These are phyloP conservation scores for Scutellaria minor DNA, from an alignment of 257 asterid species.

Conservation along the genomic window DNA sequence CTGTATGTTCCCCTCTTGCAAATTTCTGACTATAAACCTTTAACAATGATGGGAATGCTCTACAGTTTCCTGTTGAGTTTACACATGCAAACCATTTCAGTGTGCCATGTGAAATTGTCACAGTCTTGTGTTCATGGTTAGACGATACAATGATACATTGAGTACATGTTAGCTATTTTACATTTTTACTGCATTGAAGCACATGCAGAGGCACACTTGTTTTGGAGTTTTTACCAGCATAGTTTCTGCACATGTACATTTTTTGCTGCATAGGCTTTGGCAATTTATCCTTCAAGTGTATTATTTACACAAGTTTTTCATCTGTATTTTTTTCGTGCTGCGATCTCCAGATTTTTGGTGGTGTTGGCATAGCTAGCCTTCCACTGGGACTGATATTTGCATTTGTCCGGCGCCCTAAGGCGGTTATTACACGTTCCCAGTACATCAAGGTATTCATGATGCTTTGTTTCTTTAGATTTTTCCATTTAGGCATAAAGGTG, in stretches of 20 bases:
- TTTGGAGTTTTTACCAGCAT: conserved; percentile 14
- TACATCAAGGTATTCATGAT: conserved; percentile 74
- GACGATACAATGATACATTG: conserved; percentile 4
- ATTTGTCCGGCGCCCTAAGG: conserved; percentile 89
- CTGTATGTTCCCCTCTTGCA: conserved; percentile 50
- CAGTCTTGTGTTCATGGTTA: conserved; percentile 13
- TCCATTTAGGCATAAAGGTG: conserved; percentile 3
- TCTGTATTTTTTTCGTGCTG: conserved; percentile 28
- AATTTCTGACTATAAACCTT: conserved; percentile 14
- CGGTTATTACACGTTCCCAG: conserved; percentile 93
- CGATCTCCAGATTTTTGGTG: conserved; percentile 80
- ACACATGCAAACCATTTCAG: conserved; percentile 2
- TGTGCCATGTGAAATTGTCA: conserved; percentile 7
- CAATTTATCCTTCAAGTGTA: conserved; percentile 3
- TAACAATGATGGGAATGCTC: conserved; percentile 1
- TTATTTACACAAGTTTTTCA: conserved; percentile 22
- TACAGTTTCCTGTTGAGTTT: conserved; percentile 13
- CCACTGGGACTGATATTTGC: conserved; percentile 87
- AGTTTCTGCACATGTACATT: conserved; percentile 5
- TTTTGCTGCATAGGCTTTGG: conserved; percentile 5
- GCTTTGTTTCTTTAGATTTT: conserved; percentile 15
- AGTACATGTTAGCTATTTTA: background rate
- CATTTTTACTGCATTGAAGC: conserved; percentile 12
- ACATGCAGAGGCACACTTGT: conserved; percentile 17
- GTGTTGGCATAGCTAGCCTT: conserved; percentile 92